Percentiles rank a stretch among this genome's conserved stretches.
Evolutionary conservation across 371 early-diverging fungal species (phyloP).

Genomic region (Rhizopus microsporus): DNA sequence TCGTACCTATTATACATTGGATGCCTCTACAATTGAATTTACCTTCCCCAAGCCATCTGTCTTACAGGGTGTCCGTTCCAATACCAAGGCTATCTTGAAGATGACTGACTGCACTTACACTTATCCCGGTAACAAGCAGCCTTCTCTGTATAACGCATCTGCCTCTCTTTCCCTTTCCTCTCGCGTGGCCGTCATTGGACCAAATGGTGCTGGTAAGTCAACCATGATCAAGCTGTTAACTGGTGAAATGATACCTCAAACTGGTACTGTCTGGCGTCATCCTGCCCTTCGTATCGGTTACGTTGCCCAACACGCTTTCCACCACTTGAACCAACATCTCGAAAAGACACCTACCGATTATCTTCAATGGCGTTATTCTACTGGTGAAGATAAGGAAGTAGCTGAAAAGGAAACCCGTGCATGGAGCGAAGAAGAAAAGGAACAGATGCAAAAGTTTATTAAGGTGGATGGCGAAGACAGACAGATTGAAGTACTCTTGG

Average conservation of each 20-base stretch:
- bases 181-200: conserved; percentile 81
- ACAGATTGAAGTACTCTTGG: conserved; percentile 63
- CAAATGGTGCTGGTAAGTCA: conserved; percentile 85
- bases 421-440: conserved; percentile 66
- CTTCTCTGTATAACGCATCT: conserved; percentile 62
- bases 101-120: conserved; percentile 67
- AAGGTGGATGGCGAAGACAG: conserved; percentile 61
- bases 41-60: conserved; percentile 77
- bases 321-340: conserved; percentile 81
- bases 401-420: conserved; percentile 73
- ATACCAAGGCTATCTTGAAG: conserved; percentile 77
- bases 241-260: conserved; percentile 67
- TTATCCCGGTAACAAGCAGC: conserved; percentile 67
- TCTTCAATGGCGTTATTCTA: conserved; percentile 81
- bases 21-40: conserved; percentile 68
- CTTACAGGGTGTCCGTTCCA: conserved; percentile 73
- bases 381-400: conserved; percentile 80
- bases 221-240: conserved; percentile 84
- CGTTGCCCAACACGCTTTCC: conserved; percentile 90
- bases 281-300: conserved; percentile 82
- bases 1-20: conserved; percentile 71
- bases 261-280: conserved; percentile 70
- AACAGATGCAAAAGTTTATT: conserved; percentile 65
- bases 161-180: conserved; percentile 72
- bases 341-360: conserved; percentile 82